Conservation (phyloP, 2,329 filamentous ascomycete genomes). For the Ramularia collo-cygni region DNA sequence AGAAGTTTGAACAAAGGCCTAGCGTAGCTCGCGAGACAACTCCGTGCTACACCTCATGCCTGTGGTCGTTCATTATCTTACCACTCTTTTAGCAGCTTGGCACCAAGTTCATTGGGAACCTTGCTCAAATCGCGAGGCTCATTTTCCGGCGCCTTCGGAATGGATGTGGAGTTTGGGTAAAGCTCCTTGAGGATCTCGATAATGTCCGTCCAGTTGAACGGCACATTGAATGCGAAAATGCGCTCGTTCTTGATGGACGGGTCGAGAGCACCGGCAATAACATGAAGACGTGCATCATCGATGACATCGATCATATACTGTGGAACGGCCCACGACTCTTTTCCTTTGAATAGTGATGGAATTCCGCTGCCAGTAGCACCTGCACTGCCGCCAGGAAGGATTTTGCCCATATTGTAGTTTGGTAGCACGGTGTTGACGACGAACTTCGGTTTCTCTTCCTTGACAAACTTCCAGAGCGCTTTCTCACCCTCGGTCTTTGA, state of each 20-base stretch:
- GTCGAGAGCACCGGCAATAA: conserved; percentile 44
- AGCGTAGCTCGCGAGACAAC: too few relatives aligned
- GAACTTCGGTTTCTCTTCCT: conserved; percentile 39
- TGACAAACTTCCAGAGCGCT: conserved; percentile 41
- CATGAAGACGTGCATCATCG: conserved; percentile 47
- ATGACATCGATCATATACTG: conserved; percentile 40
- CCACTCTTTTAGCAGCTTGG: conserved; percentile 25
- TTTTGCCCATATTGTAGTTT: conserved; percentile 22
- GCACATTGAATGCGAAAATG: conserved; percentile 47
- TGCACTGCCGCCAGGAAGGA: conserved; percentile 10
- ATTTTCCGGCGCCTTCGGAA: conserved; percentile 14
- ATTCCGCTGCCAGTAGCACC: conserved; percentile 12
- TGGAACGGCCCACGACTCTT: conserved; percentile 7
- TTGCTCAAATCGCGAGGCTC: conserved; percentile 20
- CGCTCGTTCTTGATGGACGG: conserved; percentile 43
- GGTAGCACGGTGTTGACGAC: conserved; percentile 35
- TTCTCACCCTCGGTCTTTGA: conserved; percentile 44
- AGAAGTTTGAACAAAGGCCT: too few relatives aligned
- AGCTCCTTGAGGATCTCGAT: conserved; percentile 33
- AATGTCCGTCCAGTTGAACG: conserved; percentile 42
- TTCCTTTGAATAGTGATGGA: conserved; percentile 16
- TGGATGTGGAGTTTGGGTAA: conserved; percentile 32
- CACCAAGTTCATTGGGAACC: conserved; percentile 24
- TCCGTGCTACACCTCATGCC: too few relatives aligned
- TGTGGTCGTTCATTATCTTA: too few relatives aligned